phyloP scores from a whole-genome alignment of 2,329 filamentous ascomycete genomes.

The Alternaria tenuissima region DNA sequence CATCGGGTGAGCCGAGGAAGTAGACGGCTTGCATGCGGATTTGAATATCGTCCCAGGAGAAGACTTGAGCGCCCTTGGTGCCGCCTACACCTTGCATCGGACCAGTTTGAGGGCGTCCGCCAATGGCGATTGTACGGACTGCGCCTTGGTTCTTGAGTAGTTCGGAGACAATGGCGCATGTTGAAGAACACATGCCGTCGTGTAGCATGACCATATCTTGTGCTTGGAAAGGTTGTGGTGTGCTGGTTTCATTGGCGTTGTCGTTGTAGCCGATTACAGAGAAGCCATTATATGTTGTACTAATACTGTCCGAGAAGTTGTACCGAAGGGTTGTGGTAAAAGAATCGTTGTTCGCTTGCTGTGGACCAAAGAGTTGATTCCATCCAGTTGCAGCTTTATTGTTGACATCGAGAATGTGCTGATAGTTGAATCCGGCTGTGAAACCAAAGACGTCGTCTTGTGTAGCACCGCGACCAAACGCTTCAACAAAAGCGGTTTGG shows the following conservation, averaged over 20 bases:
- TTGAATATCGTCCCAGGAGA: conserved; percentile 46
- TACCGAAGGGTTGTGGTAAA: conserved; percentile 50
- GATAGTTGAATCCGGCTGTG: conserved; percentile 44
- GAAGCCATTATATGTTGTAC: conserved; percentile 41
- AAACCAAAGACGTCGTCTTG: conserved; percentile 35
- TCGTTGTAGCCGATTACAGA: conserved; percentile 42
- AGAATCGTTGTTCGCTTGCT: conserved; percentile 39
- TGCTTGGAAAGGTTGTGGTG: conserved; percentile 48
- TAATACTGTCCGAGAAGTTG: conserved; percentile 47
- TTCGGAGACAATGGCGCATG: conserved; percentile 58
- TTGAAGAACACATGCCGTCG: conserved; percentile 57
- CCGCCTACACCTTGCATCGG: conserved; percentile 57
- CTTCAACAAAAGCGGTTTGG: conserved; percentile 34
- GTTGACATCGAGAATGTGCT: conserved; percentile 41
- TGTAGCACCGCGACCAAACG: conserved; percentile 33
- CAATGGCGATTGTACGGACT: conserved; percentile 54
- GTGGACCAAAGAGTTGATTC: conserved; percentile 49
- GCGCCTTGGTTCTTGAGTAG: conserved; percentile 56
- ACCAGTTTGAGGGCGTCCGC: conserved; percentile 52
- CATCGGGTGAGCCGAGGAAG: conserved; percentile 41
- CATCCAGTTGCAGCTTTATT: conserved; percentile 45
- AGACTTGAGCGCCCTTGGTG: conserved; percentile 54
- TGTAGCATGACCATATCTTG: conserved; percentile 54
- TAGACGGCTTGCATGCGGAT: conserved; percentile 42
- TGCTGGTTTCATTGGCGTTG: conserved; percentile 40